Evolutionary conservation across 768 basidiomycete genomes (phyloP), one percentile per base, ranked within the genome.

Genomic region (Butyriboletus loyo): DNA sequence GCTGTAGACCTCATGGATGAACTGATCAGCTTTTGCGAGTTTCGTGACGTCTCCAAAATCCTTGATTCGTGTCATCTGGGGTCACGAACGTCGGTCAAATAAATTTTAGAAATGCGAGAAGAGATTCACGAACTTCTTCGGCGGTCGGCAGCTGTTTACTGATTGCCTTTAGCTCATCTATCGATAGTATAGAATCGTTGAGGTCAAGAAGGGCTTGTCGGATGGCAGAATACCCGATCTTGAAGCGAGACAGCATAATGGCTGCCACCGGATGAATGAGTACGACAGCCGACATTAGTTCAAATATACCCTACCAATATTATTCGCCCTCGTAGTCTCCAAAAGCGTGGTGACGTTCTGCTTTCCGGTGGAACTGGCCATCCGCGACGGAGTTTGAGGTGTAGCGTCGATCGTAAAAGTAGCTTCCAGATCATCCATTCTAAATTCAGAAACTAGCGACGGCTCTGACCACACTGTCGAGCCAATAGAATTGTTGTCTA

Each of bases 181-280:
- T 68, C 0, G 83, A 77, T 6, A 95, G 70, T 39, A 67, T 76
- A 3, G 75, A 63, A 58, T 94, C 92, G 55, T 93, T 84, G 6
- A 95, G 56, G 36, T 82, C 79, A 19, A 95, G 66, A 5, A 96
- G 66, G 0, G 91, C 87, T 39, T 72, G 77, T n/a, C 83, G 77
- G 57, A 97, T 89, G 13, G 82, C 80, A 3, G 79, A 65, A 35
- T 83, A 78, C 5, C 76, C 73, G 46, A 87, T 66, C 67, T 87
- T 87, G 53, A 95, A 83, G 13, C 84, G 76, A 2, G 85, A 82
- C 1, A 98, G 74, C 87, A 96, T 90, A 58, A 96, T 94, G 1
- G 83, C 91, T 92, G 46, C 27, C 30, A 14, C 13, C 19, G 50
- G 42, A 48, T 6, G 27, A 46, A 44, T 51, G 35, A 52, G 58